These are phyloP conservation scores for Ophiostoma pallidulum DNA, from an alignment of 2,329 filamentous ascomycete genomes.

Conservation along the genomic window DNA sequence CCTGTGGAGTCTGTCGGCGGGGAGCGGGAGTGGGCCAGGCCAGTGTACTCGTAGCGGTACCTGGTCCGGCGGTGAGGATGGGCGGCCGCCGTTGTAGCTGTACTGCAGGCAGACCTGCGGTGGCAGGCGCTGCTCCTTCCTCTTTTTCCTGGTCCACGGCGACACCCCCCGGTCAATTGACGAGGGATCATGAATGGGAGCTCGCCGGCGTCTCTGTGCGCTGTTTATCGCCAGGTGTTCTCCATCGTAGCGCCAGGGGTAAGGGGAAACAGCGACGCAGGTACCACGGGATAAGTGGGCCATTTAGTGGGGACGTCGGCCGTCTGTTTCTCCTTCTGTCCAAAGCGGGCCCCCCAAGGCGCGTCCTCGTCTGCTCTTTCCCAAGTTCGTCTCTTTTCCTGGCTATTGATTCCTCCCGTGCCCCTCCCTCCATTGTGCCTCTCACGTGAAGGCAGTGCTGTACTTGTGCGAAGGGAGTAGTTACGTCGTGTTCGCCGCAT, in stretches of 20 bases:
- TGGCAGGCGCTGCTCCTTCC: neutral
- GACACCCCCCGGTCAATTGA: conserved; percentile 5
- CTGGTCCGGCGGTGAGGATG: neutral
- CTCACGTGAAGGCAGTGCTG: too few relatives aligned
- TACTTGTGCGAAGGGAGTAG: too few relatives aligned
- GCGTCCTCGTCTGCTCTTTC: neutral
- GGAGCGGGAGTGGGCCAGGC: neutral
- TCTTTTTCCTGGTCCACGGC: neutral
- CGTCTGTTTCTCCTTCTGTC: conserved; percentile 4
- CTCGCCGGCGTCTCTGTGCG: neutral
- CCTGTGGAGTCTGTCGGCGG: neutral
- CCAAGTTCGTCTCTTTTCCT: neutral
- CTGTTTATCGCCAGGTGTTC: neutral
- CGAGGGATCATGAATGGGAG: neutral
- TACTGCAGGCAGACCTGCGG: neutral
- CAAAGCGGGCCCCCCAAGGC: neutral
- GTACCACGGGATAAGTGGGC: conserved; percentile 6
- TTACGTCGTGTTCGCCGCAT: too few relatives aligned
- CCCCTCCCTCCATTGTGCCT: too few relatives aligned
- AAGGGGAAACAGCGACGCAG: conserved; percentile 6
- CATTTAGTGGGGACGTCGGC: neutral
- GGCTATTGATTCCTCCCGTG: too few relatives aligned
- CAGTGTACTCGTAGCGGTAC: neutral
- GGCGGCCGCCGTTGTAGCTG: neutral
- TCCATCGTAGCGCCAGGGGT: conserved; percentile 7